Percentiles rank a stretch among this genome's conserved stretches.
Conservation (phyloP, 2,329 filamentous ascomycete genomes). For the Keithomyces neogunnii region DNA sequence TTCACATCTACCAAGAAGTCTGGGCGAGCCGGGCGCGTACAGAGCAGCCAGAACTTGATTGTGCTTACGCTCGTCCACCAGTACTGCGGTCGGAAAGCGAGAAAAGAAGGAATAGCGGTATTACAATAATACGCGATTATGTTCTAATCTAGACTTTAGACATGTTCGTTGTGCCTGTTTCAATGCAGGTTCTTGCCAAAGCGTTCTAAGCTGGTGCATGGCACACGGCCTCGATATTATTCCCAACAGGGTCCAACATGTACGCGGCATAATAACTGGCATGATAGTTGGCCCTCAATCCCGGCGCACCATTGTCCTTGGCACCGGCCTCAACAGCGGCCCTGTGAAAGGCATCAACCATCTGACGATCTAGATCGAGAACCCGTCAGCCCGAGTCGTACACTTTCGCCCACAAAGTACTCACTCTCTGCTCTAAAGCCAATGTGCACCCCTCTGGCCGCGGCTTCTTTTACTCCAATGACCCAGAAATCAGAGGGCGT, state of each 20-base stretch:
- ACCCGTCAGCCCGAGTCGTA: neutral
- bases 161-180: no score
- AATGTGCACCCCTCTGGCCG: slow-evolving; percentile 15
- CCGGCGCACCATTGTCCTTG: slow-evolving; percentile 40
- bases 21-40: no score
- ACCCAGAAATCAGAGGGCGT: slow-evolving; percentile 22
- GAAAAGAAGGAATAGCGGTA: no score
- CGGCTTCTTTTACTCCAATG: slow-evolving; percentile 11
- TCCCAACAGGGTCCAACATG: slow-evolving; percentile 40
- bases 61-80: no score
- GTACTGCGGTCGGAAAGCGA: no score
- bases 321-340: slow-evolving; percentile 34
- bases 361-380: slow-evolving; percentile 22
- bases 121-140: no score
- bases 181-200: no score
- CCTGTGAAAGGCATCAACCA: slow-evolving; percentile 36
- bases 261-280: slow-evolving; percentile 42
- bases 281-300: slow-evolving; percentile 33
- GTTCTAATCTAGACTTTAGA: no score
- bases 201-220: neutral
- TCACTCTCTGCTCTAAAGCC: slow-evolving; percentile 23
- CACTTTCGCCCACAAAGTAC: neutral
- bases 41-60: no score
- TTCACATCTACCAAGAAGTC: no score
- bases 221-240: slow-evolving; percentile 41